A percentile compares a stretch with the other conserved stretches of the same genome.
phyloP scores from a whole-genome alignment of 495 filamentous ascomycete species.

The Glonium stellatum region DNA sequence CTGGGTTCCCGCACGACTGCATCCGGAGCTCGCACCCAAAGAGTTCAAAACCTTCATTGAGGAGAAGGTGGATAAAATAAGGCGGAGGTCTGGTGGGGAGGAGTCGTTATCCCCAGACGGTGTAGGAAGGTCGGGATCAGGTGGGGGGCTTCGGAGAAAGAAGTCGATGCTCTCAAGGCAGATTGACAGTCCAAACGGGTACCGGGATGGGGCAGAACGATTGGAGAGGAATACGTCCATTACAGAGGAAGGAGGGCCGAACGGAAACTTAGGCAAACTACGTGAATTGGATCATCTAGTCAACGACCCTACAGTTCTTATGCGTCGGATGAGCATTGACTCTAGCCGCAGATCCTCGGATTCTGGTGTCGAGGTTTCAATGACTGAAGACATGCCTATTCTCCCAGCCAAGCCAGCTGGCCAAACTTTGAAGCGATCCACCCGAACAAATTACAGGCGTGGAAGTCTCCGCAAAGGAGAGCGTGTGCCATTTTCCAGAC shows the following conservation, averaged over 20 bases:
- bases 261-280: conserved; percentile 41
- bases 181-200: conserved; percentile 67
- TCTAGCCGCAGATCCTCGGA: conserved; percentile 33
- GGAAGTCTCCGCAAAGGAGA: conserved; percentile 80
- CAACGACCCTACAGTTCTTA: conserved; percentile 64
- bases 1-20: conserved; percentile 91
- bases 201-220: conserved; percentile 81
- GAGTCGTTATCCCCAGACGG: conserved; percentile 59
- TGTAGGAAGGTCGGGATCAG: conserved; percentile 54
- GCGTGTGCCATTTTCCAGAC: conserved; percentile 66
- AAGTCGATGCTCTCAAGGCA: conserved; percentile 94
- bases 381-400: conserved; percentile 82
- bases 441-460: conserved; percentile 82
- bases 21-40: conserved; percentile 89
- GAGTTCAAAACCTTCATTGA: conserved; percentile 97
- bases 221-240: conserved; percentile 69
- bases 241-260: conserved; percentile 43
- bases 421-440: conserved; percentile 74
- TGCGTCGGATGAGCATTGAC: conserved; percentile 59
- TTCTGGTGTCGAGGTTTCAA: conserved; percentile 40
- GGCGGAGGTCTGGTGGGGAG: conserved; percentile 68
- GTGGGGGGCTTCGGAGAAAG: conserved; percentile 66
- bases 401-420: conserved; percentile 65
- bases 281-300: conserved; percentile 71
- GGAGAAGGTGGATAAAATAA: conserved; percentile 81